These are phyloP conservation scores for Benincasa hispida DNA, from an alignment of 306 rosid species.

Conservation along the genomic window DNA sequence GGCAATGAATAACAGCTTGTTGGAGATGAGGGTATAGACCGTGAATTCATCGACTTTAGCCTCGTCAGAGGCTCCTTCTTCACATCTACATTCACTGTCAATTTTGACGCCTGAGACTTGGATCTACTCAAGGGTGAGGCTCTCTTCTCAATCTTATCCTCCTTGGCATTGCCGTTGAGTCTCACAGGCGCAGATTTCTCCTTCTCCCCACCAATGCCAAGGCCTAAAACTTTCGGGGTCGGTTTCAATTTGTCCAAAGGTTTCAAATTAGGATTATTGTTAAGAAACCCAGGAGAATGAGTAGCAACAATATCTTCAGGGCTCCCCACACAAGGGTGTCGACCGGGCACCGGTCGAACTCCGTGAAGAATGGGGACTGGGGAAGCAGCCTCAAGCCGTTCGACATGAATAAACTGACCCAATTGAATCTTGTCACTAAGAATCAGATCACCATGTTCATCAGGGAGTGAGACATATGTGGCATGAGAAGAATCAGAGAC, in stretches of 20 bases:
- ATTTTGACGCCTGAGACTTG: constrained; percentile 38
- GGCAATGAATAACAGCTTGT: constrained; percentile 85
- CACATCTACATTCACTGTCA: constrained; percentile 33
- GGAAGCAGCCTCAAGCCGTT: constrained; percentile 74
- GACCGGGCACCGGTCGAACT: constrained; percentile 81
- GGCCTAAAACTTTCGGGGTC: constrained; percentile 23
- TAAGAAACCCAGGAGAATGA: constrained; percentile 62
- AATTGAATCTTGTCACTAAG: constrained; percentile 92
- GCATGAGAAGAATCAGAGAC: constrained; percentile 98
- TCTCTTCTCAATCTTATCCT: constrained; percentile 45
- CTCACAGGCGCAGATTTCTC: constrained; percentile 25
- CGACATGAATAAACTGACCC: constrained; percentile 88
- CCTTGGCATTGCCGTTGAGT: constrained; percentile 29
- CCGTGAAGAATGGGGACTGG: constrained; percentile 93
- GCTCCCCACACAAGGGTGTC: constrained; percentile 85
- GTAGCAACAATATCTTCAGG: constrained; percentile 94
- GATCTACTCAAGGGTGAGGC: constrained; percentile 21
- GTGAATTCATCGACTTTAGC: constrained; percentile 62
- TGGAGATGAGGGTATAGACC: constrained; percentile 79
- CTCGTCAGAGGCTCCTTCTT: constrained; percentile 56
- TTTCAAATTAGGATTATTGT: constrained; percentile 26
- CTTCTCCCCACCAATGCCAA: constrained; percentile 24
- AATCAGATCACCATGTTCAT: constrained; percentile 89
- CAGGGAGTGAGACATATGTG: constrained; percentile 86
- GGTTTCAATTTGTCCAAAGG: constrained; percentile 28